phyloP scores from a whole-genome alignment of 495 filamentous ascomycete species.

The Cercophora sp. region DNA sequence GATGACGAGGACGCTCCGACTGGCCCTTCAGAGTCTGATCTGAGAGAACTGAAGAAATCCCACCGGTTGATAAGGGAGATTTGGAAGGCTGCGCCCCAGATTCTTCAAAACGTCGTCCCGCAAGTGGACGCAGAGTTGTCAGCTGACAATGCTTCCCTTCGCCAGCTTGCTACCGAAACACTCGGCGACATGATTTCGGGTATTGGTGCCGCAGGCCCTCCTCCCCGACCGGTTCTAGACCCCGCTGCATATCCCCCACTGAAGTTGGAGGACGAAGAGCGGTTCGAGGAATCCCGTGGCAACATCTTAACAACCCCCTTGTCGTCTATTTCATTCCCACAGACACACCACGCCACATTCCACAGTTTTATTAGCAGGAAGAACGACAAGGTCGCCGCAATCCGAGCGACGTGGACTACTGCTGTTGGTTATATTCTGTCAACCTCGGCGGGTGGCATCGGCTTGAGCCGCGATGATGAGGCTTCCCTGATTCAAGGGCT shows the following conservation, averaged over 20 bases:
- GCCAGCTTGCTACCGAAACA: conserved; percentile 84
- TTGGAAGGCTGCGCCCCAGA: conserved; percentile 85
- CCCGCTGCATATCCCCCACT: conserved; percentile 76
- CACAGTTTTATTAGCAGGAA: conserved; percentile 75
- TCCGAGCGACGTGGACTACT: conserved; percentile 81
- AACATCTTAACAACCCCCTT: conserved; percentile 71
- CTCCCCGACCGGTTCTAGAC: conserved; percentile 67
- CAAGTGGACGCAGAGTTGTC: conserved; percentile 90
- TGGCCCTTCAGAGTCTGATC: conserved; percentile 72
- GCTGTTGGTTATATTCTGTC: conserved; percentile 73
- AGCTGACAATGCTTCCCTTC: conserved; percentile 81
- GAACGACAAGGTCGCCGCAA: conserved; percentile 75
- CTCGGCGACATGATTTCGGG: conserved; percentile 90
- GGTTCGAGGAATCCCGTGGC: conserved; percentile 38
- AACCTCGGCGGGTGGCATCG: conserved; percentile 83
- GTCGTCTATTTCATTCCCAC: conserved; percentile 78
- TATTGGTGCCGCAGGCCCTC: conserved; percentile 83
- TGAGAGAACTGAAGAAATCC: conserved; percentile 83
- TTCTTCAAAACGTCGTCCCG: conserved; percentile 88
- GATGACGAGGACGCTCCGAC: conserved; percentile 63
- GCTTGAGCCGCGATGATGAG: conserved; percentile 74
- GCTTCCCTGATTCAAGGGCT: conserved; percentile 65
- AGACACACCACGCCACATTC: conserved; percentile 72
- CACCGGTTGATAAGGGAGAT: conserved; percentile 86
- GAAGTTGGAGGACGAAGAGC: conserved; percentile 56